These are phyloP conservation scores for Aspergillus versicolor DNA, from an alignment of 2,329 filamentous ascomycete genomes.

Conservation along the genomic window DNA sequence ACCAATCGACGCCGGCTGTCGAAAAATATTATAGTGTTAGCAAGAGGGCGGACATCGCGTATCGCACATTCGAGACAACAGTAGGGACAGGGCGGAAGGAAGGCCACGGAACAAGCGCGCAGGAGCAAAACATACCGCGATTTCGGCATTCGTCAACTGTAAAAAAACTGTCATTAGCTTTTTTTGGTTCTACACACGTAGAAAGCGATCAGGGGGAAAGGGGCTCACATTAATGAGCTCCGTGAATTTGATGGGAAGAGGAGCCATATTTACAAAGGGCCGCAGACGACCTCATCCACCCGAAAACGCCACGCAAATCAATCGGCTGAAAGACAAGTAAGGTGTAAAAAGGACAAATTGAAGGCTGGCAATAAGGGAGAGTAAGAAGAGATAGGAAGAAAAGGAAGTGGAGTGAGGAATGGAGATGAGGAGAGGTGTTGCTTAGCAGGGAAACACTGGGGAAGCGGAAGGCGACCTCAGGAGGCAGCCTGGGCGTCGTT, in stretches of 20 bases:
- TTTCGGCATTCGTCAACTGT: conserved; percentile 54
- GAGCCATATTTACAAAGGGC: conserved; percentile 52
- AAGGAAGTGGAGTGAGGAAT: conserved; percentile 19
- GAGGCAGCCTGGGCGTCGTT: conserved; percentile 37
- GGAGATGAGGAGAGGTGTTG: conserved; percentile 14
- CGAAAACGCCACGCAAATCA: conserved; percentile 40
- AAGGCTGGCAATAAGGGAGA: conserved; percentile 5
- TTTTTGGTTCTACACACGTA: not conserved
- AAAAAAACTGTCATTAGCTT: conserved; percentile 34
- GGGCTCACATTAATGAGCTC: conserved; percentile 75
- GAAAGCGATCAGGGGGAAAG: conserved; percentile 27
- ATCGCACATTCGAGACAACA: not conserved
- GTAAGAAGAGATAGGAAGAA: conserved; percentile 8
- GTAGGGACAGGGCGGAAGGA: not conserved
- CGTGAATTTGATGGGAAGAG: conserved; percentile 88
- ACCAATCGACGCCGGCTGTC: conserved; percentile 69
- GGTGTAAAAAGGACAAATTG: conserved; percentile 19
- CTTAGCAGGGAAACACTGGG: conserved; percentile 25
- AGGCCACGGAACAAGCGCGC: conserved; percentile 9
- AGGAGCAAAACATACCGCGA: conserved; percentile 49
- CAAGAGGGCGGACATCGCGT: conserved; percentile 9
- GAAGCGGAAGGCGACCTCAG: conserved; percentile 42
- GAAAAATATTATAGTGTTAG: conserved; percentile 29
- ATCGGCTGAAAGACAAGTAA: conserved; percentile 22
- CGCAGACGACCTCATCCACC: conserved; percentile 45